Evolutionary conservation across 2,329 filamentous ascomycete species (phyloP).

Genomic region (Trichoderma koningii): DNA sequence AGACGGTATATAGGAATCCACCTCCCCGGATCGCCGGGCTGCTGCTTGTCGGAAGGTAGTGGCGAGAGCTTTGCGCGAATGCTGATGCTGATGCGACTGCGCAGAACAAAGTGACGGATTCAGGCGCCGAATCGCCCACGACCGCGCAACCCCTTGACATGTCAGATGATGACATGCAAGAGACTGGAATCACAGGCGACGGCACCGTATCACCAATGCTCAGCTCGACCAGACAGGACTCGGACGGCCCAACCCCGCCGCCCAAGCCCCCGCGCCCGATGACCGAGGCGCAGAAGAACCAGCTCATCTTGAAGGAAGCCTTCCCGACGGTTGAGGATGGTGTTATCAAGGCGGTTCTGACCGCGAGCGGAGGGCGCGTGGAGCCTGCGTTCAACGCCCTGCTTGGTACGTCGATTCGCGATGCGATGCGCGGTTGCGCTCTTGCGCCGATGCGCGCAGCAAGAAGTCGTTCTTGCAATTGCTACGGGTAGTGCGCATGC

Average conservation of each 20-base stretch:
- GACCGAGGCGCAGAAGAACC: constrained; percentile 80
- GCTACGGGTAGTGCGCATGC: constrained; percentile 26
- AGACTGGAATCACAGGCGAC: constrained; percentile 55
- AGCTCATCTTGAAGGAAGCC: constrained; percentile 86
- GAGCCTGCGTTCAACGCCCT: constrained; percentile 96
- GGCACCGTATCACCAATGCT: constrained; percentile 33
- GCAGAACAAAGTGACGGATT: constrained; percentile 35
- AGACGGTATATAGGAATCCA: constrained; percentile 45
- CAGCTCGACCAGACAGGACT: constrained; percentile 33
- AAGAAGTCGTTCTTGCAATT: background rate
- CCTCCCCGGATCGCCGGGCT: constrained; percentile 20
- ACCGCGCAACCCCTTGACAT: constrained; percentile 66
- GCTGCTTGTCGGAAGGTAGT: constrained; percentile 7
- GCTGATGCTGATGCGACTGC: constrained; percentile 23
- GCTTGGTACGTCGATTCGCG: constrained; percentile 60
- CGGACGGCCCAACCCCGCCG: constrained; percentile 53
- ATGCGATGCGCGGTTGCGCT: background rate
- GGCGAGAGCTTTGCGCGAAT: constrained; percentile 31
- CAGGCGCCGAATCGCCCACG: constrained; percentile 64
- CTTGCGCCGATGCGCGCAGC: constrained; percentile 6
- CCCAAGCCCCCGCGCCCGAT: constrained; percentile 84
- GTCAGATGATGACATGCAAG: constrained; percentile 70
- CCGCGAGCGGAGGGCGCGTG: constrained; percentile 81
- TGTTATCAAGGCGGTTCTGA: constrained; percentile 84
- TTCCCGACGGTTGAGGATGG: constrained; percentile 80